Base-by-base conservation (phyloP, 2,329 filamentous ascomycete species). In the Talaromyces sp. region DNA sequence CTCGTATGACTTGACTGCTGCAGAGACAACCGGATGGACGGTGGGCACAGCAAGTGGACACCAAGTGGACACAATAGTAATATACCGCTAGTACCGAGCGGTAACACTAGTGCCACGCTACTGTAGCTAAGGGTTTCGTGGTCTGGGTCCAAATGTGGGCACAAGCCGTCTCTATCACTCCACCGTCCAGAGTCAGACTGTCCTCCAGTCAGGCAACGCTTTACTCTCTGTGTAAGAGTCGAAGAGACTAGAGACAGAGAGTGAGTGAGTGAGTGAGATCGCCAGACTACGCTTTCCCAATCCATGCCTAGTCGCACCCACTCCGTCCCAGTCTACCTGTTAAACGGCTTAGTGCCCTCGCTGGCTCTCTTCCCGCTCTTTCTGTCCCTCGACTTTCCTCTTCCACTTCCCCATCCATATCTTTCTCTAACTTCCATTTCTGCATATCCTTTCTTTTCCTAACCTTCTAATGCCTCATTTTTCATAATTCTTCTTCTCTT, bases 391-490 rank as follows among this genome's bases (percentile, higher is more conserved):
- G 64, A 43, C 65, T 68, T 70, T 71, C 71, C 72, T 67, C 69
- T 56, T 19, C 50, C 50, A 56, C 31, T 37, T 37, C 3, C 58
- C 39, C 54, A 15, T 45, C 66, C 68, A 65, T 66, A 65, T 67
- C 60, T 63, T 62, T 68, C 61, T 67, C 39, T 66, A 62, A 54
- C 63, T 56, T 61, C 61, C 58, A 15, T 58, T 67, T 66, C 59
- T 67, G 68, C 70, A 69, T 71, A 70, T 76, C 72, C 75, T 73
- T 75, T 75, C 71, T 73, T 72, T 73, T 72, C 52, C 41, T 63
- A 56, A 57, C 49, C 70, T 72, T 69, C 69, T 72, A 72, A 68
- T 67, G 68, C 70, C 69, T 73, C 69, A 70, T 69, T 72, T 70
- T 71, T 72, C 71, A 66, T 72, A 70, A 69, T 70, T 70, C 43